Percentiles rank a stretch among this genome's conserved stretches.
These are phyloP conservation scores for Polychytrium aggregatum DNA, from an alignment of 192 early-diverging fungal genomes.

Conservation along the genomic window DNA sequence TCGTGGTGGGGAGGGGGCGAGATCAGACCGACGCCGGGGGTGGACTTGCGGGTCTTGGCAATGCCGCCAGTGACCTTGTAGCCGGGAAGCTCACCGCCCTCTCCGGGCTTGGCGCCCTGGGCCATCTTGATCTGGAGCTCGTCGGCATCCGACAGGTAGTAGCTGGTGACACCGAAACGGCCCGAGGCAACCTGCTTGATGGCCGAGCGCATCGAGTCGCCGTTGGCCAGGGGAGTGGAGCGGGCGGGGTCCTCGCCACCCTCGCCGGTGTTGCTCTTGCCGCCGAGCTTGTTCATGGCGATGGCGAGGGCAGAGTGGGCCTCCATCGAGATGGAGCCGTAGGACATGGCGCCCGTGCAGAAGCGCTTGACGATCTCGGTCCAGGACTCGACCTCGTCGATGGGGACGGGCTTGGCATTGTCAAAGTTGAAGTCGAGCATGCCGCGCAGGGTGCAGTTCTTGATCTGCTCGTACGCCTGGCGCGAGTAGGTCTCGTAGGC, in stretches of 20 bases:
- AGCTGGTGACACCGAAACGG: conserved; percentile 93
- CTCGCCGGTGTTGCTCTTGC: conserved; percentile 98
- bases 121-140: conserved; percentile 99
- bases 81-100: conserved; percentile 81
- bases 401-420: conserved; percentile 56
- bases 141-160: conserved; percentile 87
- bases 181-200: conserved; percentile 99
- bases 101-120: conserved; percentile 97
- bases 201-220: conserved; percentile 74
- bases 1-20: conserved; percentile 98
- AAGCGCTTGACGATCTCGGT: conserved; percentile 90
- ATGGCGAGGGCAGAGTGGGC: conserved; percentile 82
- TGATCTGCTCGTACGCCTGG: conserved; percentile 68
- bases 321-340: conserved; percentile 93
- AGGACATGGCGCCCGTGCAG: conserved; percentile 97
- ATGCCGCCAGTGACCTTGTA: conserved; percentile 44
- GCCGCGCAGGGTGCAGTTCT: conserved; percentile 88
- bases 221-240: conserved; percentile 58
- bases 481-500: conserved; percentile 80
- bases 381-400: conserved; percentile 98
- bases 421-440: conserved; percentile 81
- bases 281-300: conserved; percentile 93
- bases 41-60: conserved; percentile 81
- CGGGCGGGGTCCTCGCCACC: conserved; percentile 91
- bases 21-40: conserved; percentile 90